Percentiles rank a stretch among this genome's conserved stretches.
Evolutionary conservation across 2,329 filamentous ascomycete species (phyloP).

Genomic region (Aureobasidium pullulans): DNA sequence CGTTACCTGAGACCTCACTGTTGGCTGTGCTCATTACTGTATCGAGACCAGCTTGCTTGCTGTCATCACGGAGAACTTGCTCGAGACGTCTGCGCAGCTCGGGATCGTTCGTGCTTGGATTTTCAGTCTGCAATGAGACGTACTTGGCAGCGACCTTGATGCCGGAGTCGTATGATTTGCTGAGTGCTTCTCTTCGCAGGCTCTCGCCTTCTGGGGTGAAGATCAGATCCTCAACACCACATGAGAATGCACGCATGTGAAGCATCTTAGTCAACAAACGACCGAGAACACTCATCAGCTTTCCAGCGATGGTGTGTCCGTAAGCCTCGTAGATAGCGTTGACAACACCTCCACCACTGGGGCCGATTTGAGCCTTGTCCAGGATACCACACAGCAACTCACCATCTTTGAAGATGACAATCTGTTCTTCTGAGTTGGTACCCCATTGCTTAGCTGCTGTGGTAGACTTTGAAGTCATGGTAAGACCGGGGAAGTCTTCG

Average conservation of each 20-base stretch:
- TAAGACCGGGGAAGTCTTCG: conserved; percentile 64
- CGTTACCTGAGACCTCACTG: conserved; percentile 63
- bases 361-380: conserved; percentile 92
- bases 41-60: conserved; percentile 87
- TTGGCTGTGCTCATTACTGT: conserved; percentile 70
- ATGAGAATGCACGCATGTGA: conserved; percentile 91
- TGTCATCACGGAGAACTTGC: conserved; percentile 82
- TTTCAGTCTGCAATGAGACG: conserved; percentile 67
- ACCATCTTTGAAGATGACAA: conserved; percentile 76
- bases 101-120: conserved; percentile 55
- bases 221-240: conserved; percentile 91
- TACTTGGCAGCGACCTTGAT: conserved; percentile 78
- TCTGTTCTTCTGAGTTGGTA: conserved; percentile 62
- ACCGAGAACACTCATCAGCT: conserved; percentile 80
- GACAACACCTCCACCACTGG: conserved; percentile 76
- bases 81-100: conserved; percentile 74
- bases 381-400: conserved; percentile 85
- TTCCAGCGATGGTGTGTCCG: conserved; percentile 77
- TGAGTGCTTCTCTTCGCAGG: conserved; percentile 60
- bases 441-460: conserved; percentile 78
- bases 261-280: conserved; percentile 82
- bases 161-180: conserved; percentile 61
- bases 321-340: conserved; percentile 92
- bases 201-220: conserved; percentile 74
- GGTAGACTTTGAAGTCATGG: conserved; percentile 70